Evolutionary conservation across 2,329 filamentous ascomycete genomes (phyloP), one percentile per base, ranked within the genome.

Genomic region (Aureobasidium vineae): DNA sequence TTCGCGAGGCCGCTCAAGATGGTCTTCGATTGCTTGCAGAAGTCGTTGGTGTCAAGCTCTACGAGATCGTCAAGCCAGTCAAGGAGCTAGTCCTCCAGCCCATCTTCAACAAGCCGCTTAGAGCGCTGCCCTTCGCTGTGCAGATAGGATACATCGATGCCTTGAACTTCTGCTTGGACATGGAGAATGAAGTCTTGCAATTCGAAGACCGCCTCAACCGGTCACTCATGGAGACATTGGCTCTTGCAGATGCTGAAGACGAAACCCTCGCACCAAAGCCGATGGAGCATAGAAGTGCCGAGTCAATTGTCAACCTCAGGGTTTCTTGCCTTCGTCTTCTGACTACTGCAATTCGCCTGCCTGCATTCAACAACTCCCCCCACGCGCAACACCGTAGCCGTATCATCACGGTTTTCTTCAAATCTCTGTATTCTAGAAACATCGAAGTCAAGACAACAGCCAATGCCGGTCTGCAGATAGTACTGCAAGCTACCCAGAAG

Each of bases 141-240:
- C 96, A 99, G 79, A 99, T 99, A 71, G 96, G 95, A 4, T 98
- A 96, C 74, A 97, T 99, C 71, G 96, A 99, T 75, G 95, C 95
- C 0, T 92, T 99, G 74, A 97, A 92, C 0, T 99, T 96, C 77
- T 96, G 96, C 74, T 86, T 99, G 80, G 89, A 89, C 66, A 83
- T 99, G 57, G 94, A 96, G 75, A 88, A 89, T 57, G 90, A 95
- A 70, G 94, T 97, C 73, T 87, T 99, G 31, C 87, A 89, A 8
- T 97, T 98, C 75, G 95, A 97, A 70, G 94, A 98, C 59, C 88
- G 93, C 69, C 83, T 98, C 31, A 96, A 95, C 71, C 86, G 95
- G 52, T 82, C 99, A 49, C 84, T 99, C 68, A 90, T 96, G 85
- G 95, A 99, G 78, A 96, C 94, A 6, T 82, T 99, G 47, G 95